Evolutionary conservation across 345 rosid species (phyloP).

Genomic region (Arabidopsis thaliana): DNA sequence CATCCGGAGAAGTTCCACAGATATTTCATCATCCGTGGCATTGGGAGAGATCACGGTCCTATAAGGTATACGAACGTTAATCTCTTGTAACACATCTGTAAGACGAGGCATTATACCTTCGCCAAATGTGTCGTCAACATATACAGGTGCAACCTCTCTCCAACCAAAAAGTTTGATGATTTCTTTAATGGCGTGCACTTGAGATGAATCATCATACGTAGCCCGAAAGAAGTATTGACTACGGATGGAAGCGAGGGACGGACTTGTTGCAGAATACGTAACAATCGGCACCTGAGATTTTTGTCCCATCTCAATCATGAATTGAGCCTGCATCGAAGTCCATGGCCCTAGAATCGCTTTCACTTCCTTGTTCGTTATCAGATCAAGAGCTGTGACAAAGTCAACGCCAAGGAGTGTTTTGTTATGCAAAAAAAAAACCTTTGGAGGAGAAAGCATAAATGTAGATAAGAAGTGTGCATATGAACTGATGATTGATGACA

Average conservation of each 20-base stretch:
- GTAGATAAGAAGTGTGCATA: background rate
- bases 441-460: background rate
- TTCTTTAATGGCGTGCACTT: conserved; percentile 51
- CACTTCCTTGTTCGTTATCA: conserved; percentile 53
- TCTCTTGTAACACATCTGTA: conserved; percentile 49
- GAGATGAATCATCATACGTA: conserved; percentile 46
- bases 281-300: conserved; percentile 58
- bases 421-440: background rate
- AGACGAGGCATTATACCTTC: conserved; percentile 54
- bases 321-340: conserved; percentile 47
- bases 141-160: conserved; percentile 59
- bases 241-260: conserved; percentile 44
- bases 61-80: conserved; percentile 50
- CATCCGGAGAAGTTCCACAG: conserved; percentile 47
- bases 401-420: background rate
- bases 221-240: conserved; percentile 57
- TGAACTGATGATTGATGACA: background rate
- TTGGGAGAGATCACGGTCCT: conserved; percentile 49
- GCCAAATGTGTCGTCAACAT: conserved; percentile 49
- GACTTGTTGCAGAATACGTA: conserved; percentile 58
- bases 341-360: conserved; percentile 57
- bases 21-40: conserved; percentile 56
- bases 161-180: conserved; percentile 54
- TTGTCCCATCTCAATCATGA: conserved; percentile 50
- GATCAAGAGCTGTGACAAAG: conserved; percentile 50